phyloP scores from a whole-genome alignment of 2,329 filamentous ascomycete genomes.

The Ascochyta koolunga region DNA sequence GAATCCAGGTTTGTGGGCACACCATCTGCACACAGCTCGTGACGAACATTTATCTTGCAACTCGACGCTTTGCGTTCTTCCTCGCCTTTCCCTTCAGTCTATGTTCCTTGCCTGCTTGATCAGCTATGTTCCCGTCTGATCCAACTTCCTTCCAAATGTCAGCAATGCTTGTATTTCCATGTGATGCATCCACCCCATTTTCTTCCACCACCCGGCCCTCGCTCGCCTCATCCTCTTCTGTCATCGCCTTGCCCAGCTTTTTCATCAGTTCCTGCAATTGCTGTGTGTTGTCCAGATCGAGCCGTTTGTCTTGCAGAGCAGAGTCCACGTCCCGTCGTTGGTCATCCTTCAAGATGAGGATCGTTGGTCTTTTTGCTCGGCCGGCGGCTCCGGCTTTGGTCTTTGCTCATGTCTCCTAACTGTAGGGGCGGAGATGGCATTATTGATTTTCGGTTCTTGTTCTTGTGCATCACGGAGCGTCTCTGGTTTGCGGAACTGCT shows the following conservation, averaged over 20 bases:
- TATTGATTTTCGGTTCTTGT: slow-evolving; percentile 12
- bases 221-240: background rate
- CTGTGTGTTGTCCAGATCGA: slow-evolving; percentile 2
- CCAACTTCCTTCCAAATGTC: background rate
- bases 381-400: background rate
- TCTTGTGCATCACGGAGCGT: slow-evolving; percentile 8
- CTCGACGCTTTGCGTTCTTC: background rate
- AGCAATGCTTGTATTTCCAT: background rate
- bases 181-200: background rate
- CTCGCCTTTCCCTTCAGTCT: slow-evolving; percentile 13
- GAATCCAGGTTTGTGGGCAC: no score
- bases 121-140: background rate
- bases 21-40: no score
- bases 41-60: background rate
- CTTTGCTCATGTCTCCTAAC: background rate
- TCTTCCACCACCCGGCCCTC: background rate
- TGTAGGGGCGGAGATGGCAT: slow-evolving; percentile 7
- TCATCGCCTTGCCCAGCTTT: background rate
- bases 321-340: slow-evolving; percentile 3
- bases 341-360: background rate
- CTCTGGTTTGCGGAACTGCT: slow-evolving; percentile 9
- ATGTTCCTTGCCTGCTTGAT: background rate
- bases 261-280: slow-evolving; percentile 3
- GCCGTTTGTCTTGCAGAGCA: background rate
- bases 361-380: background rate